phyloP scores from a whole-genome alignment of 2,329 filamentous ascomycete genomes.

The Torrubiellomyces zombiae region DNA sequence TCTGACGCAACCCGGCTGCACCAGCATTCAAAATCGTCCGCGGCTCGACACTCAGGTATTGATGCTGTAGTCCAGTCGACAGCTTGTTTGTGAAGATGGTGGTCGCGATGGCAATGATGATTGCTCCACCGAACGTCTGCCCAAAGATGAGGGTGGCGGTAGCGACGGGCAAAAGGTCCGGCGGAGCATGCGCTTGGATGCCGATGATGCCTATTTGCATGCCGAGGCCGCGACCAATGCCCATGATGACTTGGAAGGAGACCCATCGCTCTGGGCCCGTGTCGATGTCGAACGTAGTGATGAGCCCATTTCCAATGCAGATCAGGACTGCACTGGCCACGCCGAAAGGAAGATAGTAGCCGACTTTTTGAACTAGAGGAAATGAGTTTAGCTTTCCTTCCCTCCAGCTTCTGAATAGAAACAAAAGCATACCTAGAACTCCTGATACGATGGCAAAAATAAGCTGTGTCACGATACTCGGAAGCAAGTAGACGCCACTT shows the following conservation, averaged over 20 bases:
- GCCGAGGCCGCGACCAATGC: slow-evolving; percentile 4
- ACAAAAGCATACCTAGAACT: slow-evolving; percentile 7
- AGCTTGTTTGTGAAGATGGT: slow-evolving; percentile 6
- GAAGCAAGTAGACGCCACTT: slow-evolving; percentile 14
- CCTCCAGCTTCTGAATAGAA: background rate
- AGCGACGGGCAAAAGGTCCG: background rate
- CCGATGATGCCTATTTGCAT: slow-evolving; percentile 1
- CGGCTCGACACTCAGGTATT: background rate
- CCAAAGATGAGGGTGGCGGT: slow-evolving; percentile 1
- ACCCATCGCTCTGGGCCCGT: slow-evolving; percentile 5
- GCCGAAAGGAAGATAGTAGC: slow-evolving; percentile 7
- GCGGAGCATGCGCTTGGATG: background rate
- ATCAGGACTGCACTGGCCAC: slow-evolving; percentile 5
- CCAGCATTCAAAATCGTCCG: background rate
- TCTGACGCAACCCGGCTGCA: slow-evolving; percentile 1
- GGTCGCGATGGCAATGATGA: slow-evolving; percentile 7
- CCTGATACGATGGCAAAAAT: slow-evolving; percentile 11
- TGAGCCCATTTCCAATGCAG: slow-evolving; percentile 6
- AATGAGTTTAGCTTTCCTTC: background rate
- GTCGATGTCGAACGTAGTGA: slow-evolving; percentile 3
- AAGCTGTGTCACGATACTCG: slow-evolving; percentile 8
- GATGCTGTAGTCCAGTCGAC: background rate
- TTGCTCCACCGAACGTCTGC: slow-evolving; percentile 5
- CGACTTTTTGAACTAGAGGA: slow-evolving; percentile 4
- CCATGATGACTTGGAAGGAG: slow-evolving; percentile 8